Percentiles rank a stretch among this genome's conserved stretches.
Evolutionary conservation across 148 eudicot species (phyloP).

Genomic region (Vaccinium myrtillus): DNA sequence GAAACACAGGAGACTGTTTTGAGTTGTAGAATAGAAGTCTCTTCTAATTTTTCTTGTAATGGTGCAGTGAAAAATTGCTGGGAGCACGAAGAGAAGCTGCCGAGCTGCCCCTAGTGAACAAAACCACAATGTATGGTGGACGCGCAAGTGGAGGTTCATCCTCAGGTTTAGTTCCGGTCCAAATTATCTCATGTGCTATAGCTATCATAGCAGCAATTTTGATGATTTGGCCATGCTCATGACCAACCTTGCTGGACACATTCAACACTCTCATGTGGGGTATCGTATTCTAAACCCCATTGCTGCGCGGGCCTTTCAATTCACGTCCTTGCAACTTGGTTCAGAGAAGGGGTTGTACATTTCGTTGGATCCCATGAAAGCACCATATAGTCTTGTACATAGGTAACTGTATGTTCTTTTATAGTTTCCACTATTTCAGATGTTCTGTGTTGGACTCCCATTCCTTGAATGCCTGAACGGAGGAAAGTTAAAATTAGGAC

Average conservation of each 20-base stretch:
- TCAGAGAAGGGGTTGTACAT: background rate
- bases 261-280: constrained; percentile 27
- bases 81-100: constrained; percentile 62
- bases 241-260: constrained; percentile 14
- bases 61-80: constrained; percentile 67
- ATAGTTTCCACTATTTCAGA: background rate
- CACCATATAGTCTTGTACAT: constrained; percentile 2
- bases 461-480: background rate
- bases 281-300: constrained; percentile 12
- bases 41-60: constrained; percentile 2
- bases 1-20: background rate
- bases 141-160: constrained; percentile 29
- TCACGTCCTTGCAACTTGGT: background rate
- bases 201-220: constrained; percentile 20
- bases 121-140: constrained; percentile 73
- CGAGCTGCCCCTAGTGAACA: constrained; percentile 89
- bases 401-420: constrained; percentile 1
- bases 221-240: constrained; percentile 18
- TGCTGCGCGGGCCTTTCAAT: background rate
- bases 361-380: background rate
- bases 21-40: background rate
- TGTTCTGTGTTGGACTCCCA: background rate
- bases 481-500: background rate
- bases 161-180: constrained; percentile 34
- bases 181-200: constrained; percentile 21